phyloP scores from a whole-genome alignment of 257 asterid genomes.

The Solanum paucissectum region DNA sequence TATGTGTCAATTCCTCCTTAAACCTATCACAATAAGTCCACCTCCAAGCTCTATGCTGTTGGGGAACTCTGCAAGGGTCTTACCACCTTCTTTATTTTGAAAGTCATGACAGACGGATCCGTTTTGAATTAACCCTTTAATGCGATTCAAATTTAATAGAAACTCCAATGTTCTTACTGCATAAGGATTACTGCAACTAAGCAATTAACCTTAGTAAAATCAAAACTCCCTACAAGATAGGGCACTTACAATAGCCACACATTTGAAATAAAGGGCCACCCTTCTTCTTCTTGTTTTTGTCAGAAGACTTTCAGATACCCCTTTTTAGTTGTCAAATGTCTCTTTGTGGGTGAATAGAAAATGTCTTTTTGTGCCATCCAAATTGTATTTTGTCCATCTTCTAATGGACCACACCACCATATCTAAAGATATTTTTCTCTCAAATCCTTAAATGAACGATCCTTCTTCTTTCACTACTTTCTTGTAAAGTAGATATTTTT shows the following conservation, averaged over 20 bases:
- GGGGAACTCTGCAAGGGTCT: no score
- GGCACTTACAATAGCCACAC: constrained; percentile 15
- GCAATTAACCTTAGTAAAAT: background rate
- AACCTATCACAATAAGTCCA: background rate
- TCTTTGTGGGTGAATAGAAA: background rate
- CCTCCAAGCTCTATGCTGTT: background rate
- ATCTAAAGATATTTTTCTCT: background rate
- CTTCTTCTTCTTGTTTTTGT: background rate
- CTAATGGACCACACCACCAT: constrained; percentile 11
- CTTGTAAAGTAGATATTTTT: background rate
- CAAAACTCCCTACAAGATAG: constrained; percentile 10
- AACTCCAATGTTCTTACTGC: background rate
- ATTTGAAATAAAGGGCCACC: background rate
- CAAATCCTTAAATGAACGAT: background rate
- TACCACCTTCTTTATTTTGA: no score
- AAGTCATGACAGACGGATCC: no score
- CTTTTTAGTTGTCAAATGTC: constrained; percentile 10
- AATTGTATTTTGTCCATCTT: background rate
- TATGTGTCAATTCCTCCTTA: background rate
- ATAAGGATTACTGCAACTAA: background rate
- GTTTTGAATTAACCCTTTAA: no score
- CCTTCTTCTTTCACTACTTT: background rate
- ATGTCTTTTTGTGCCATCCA: constrained; percentile 3
- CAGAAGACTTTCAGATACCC: background rate
- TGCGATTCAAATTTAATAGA: no score